Conservation (phyloP, 345 rosid genomes). For the Geranium brycei region DNA sequence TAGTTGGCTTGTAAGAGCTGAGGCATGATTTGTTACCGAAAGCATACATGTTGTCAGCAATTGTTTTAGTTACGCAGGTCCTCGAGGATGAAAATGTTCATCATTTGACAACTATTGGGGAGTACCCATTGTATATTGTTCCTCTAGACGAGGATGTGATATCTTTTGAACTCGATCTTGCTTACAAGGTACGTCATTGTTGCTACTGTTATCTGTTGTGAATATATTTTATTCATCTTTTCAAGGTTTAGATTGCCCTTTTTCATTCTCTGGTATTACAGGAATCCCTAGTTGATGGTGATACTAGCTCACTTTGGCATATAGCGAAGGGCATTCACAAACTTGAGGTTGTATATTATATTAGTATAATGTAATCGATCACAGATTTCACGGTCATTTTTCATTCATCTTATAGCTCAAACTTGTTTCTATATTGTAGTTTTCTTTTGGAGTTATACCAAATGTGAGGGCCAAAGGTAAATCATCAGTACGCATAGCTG, state of each 20-base stretch:
- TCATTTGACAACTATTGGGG: constrained; percentile 72
- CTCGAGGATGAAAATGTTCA: constrained; percentile 86
- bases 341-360: constrained; percentile 53
- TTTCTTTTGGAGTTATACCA: constrained; percentile 83
- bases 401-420: not conserved
- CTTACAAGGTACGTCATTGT: constrained; percentile 40
- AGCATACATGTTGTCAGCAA: not conserved
- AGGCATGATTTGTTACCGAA: not conserved
- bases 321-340: constrained; percentile 95
- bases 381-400: not conserved
- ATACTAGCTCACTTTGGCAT: constrained; percentile 90
- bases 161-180: constrained; percentile 76
- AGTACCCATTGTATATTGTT: constrained; percentile 71
- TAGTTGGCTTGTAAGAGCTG: not conserved
- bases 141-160: constrained; percentile 84
- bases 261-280: constrained; percentile 12
- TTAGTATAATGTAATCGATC: not conserved
- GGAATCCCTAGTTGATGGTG: constrained; percentile 86
- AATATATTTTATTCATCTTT: too few species aligned
- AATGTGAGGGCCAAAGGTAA: constrained; percentile 92
- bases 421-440: constrained; percentile 26
- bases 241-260: not conserved
- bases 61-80: constrained; percentile 29
- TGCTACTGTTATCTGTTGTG: not conserved
- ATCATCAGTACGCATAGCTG: constrained; percentile 81